Evolutionary conservation across 2,329 filamentous ascomycete species (phyloP).

Genomic region (Ceratocystis cacaofunesta): DNA sequence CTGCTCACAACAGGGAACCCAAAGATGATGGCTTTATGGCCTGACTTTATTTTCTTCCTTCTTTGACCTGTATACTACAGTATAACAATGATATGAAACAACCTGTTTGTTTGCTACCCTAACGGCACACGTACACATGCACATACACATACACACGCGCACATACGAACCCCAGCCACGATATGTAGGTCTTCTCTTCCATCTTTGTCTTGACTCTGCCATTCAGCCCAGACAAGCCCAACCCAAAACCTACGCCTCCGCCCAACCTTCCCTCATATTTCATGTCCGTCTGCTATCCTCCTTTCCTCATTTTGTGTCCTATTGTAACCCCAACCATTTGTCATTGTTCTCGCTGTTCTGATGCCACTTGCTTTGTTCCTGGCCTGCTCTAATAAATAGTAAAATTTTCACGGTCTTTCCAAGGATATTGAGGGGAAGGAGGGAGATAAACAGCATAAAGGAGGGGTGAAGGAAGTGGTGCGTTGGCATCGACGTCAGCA

Average conservation of each 20-base stretch:
- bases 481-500: slow-evolving; percentile 3
- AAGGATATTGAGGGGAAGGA: no score
- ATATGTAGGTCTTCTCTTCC: no score
- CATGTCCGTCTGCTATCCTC: not conserved
- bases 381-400: no score
- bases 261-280: not conserved
- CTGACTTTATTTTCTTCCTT: not conserved
- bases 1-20: not conserved
- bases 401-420: no score
- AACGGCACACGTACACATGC: no score
- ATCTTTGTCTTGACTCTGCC: not conserved
- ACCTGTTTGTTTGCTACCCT: not conserved
- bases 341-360: not conserved
- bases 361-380: not conserved
- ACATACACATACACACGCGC: no score
- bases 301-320: not conserved
- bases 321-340: not conserved
- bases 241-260: no score
- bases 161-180: no score
- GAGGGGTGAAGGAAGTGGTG: not conserved
- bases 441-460: no score
- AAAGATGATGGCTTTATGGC: not conserved
- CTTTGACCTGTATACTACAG: not conserved
- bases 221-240: no score
- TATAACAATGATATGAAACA: not conserved